phyloP scores from a whole-genome alignment of 352 stramenopile species.

The Poterioochromonas sp. region DNA sequence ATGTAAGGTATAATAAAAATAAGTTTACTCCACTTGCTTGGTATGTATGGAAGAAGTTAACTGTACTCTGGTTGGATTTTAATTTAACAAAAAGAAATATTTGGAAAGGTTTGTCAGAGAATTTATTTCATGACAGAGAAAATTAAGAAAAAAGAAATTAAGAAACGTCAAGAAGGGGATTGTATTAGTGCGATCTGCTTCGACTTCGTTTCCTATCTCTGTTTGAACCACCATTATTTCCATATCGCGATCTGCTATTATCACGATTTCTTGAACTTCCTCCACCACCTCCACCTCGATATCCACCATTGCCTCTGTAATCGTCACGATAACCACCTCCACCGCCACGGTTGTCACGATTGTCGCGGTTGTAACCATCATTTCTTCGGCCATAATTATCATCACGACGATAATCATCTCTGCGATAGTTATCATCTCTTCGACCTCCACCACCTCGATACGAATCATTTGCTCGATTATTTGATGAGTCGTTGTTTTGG shows the following conservation, averaged over 20 bases:
- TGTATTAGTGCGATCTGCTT: no score
- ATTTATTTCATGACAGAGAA: no score
- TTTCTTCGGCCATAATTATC: conserved; percentile 1
- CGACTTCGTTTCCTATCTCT: not conserved
- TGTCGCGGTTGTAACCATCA: not conserved
- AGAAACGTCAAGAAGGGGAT: no score
- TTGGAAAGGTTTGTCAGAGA: no score
- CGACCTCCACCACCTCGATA: not conserved
- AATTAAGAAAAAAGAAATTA: no score
- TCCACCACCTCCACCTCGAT: not conserved
- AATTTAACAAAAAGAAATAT: no score
- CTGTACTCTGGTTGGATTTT: no score
- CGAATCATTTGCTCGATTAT: not conserved
- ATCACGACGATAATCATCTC: not conserved
- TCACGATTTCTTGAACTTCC: not conserved
- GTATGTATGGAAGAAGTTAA: no score
- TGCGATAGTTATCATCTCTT: not conserved
- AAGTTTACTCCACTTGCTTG: no score
- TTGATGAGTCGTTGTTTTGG: no score
- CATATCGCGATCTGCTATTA: not conserved
- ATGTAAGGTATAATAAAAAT: no score
- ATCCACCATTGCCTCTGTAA: not conserved
- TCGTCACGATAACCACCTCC: not conserved
- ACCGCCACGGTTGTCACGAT: conserved; percentile 26
- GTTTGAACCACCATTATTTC: conserved; percentile 9